Conservation (phyloP, 768 basidiomycete genomes). For the Boletus patriciae region DNA sequence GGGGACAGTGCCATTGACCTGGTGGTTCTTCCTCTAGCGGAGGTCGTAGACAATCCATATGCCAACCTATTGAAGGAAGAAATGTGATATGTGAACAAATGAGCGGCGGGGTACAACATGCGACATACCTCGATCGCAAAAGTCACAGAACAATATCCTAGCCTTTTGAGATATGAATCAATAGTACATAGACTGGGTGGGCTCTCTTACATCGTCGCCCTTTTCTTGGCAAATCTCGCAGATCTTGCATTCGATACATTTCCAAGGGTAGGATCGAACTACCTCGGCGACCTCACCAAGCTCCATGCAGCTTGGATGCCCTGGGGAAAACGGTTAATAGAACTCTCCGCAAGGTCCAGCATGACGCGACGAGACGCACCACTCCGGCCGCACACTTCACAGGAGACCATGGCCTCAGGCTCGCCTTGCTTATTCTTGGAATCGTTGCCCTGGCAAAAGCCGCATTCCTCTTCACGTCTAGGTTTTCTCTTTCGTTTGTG, state of each 20-base stretch:
- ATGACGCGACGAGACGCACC: slow-evolving; percentile 46
- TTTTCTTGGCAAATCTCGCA: slow-evolving; percentile 86
- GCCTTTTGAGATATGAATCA: slow-evolving; percentile 47
- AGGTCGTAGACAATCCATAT: slow-evolving; percentile 76
- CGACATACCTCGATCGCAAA: slow-evolving; percentile 79
- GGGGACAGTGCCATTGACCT: slow-evolving; percentile 76
- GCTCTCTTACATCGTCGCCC: slow-evolving; percentile 77
- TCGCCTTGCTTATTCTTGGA: slow-evolving; percentile 54
- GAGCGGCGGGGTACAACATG: slow-evolving; percentile 6
- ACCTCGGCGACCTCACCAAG: slow-evolving; percentile 55
- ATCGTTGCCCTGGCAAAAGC: slow-evolving; percentile 74
- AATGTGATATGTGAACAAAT: neutral
- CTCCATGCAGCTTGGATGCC: slow-evolving; percentile 86
- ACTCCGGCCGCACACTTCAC: slow-evolving; percentile 78
- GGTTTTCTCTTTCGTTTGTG: slow-evolving; percentile 47
- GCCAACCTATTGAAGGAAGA: slow-evolving; percentile 59
- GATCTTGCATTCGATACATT: slow-evolving; percentile 87
- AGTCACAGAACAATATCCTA: slow-evolving; percentile 87
- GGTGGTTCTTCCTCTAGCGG: slow-evolving; percentile 69
- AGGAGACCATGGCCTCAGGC: slow-evolving; percentile 73
- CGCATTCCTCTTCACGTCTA: slow-evolving; percentile 65
- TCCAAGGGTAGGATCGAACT: slow-evolving; percentile 78
- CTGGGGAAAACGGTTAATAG: slow-evolving; percentile 37
- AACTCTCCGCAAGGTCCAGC: neutral
- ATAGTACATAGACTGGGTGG: slow-evolving; percentile 10